Base-by-base conservation (phyloP, 208 protist genomes). In the Leptomonas pyrrhocoris region DNA sequence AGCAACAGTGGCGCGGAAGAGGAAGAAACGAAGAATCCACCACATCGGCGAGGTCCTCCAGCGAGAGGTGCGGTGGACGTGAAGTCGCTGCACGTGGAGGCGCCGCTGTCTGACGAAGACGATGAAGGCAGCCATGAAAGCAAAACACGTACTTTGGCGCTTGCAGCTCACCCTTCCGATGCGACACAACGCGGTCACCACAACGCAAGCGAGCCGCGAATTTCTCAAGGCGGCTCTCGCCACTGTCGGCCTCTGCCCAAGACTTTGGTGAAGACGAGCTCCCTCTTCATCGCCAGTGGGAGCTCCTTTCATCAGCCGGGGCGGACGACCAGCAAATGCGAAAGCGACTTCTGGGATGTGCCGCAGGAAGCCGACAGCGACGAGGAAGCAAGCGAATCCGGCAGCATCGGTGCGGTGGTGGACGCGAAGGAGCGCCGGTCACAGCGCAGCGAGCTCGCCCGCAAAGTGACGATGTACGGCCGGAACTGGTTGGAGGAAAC, bases 381-480 rank as follows among this genome's bases (percentile, higher is more conserved):
- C 2, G 13, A 27, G 0, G 51, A 69, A 42, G 21, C 2, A 8
- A 43, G 56, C 7, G 60, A 58, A 8, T 2, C 8, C 23, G 19
- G 28, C 1, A 21, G 28, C 25, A n/a, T 27, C 18, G 38, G 7
- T 12, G n/a, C 36, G 38, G 18, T 13, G n/a, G 12, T 40, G 1
- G 25, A 19, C 6, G 3, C 38, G 4, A 1, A 2, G 54, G 31
- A 58, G 19, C 6, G 31, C 54, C 40, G 54, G 18, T 3, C n/a
- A 2, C 31, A 23, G 31, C 40, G 51, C 38, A 40, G 21, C 18
- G 49, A 40, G 25, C 38, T 60, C 25, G 28, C 30, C 25, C 40
- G 64, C 2, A 51, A 60, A 30, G 25, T 13, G 2, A 61, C 64
- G n/a, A 70, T 70, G 64, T 43, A 42, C 27, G 64, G 40, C 0